Evolutionary conservation across 257 asterid genomes (phyloP).

Genomic region (Capsicum pubescens): DNA sequence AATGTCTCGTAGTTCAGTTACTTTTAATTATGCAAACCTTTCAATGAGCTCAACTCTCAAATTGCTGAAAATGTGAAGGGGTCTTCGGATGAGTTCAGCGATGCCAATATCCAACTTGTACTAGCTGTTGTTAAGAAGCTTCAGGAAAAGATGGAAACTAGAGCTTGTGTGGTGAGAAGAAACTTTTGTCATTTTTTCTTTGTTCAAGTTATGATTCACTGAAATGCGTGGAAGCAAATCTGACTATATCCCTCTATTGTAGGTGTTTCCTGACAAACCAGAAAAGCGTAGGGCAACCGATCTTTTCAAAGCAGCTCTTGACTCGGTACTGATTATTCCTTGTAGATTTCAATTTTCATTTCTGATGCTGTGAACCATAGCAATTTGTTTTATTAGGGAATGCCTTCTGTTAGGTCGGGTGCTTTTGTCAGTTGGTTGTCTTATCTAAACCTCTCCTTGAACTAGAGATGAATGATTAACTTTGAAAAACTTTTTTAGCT

Average conservation of each 20-base stretch:
- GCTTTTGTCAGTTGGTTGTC: neutral
- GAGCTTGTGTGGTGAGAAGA: constrained; percentile 82
- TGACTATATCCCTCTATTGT: constrained; percentile 20
- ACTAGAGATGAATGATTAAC: constrained; percentile 13
- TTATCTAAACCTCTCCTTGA: neutral
- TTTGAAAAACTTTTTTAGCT: neutral
- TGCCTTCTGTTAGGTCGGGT: neutral
- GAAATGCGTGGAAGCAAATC: neutral
- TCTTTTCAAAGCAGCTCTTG: constrained; percentile 81
- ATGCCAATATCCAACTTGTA: constrained; percentile 95
- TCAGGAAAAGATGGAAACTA: constrained; percentile 78
- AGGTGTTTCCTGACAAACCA: constrained; percentile 97
- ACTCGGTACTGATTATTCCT: constrained; percentile 58
- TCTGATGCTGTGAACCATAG: neutral
- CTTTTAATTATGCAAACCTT: neutral
- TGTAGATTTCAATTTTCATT: neutral
- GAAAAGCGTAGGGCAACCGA: constrained; percentile 94
- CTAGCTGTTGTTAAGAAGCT: constrained; percentile 80
- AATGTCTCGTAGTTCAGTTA: neutral
- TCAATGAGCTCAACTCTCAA: neutral
- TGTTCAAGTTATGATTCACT: constrained; percentile 17
- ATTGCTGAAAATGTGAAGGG: constrained; percentile 67
- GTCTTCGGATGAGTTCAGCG: constrained; percentile 90
- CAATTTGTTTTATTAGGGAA: constrained; percentile 14
- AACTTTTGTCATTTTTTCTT: constrained; percentile 13